Evolutionary conservation across 139 green algal genomes (phyloP).

Genomic region (Chlorella vulgaris): DNA sequence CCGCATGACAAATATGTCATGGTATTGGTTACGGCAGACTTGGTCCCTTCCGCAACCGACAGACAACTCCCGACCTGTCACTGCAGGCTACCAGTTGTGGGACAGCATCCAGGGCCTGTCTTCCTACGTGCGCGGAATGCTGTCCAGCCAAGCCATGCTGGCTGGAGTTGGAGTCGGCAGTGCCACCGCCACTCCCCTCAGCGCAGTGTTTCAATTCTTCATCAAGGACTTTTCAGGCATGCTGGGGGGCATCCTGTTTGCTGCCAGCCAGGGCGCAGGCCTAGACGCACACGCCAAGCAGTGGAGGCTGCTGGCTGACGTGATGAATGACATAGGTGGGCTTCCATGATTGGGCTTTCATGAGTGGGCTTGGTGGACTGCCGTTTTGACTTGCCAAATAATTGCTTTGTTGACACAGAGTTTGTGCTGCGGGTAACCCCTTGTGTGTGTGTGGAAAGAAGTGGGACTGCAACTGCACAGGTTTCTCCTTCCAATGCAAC

Average conservation of each 20-base stretch:
- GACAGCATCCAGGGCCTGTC: constrained; percentile 64
- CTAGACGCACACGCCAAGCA: constrained; percentile 78
- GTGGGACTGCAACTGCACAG: too few species aligned
- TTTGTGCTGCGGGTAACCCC: too few species aligned
- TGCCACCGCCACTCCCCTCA: constrained; percentile 64
- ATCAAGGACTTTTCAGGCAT: background rate
- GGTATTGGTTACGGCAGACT: background rate
- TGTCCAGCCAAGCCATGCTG: constrained; percentile 72
- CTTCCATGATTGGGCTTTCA: background rate
- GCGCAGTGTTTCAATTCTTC: constrained; percentile 41
- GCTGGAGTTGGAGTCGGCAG: constrained; percentile 74
- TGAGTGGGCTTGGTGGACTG: background rate
- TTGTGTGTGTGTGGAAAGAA: too few species aligned
- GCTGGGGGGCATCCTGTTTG: constrained; percentile 48
- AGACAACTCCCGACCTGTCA: background rate
- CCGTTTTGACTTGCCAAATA: too few species aligned
- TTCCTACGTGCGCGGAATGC: constrained; percentile 78
- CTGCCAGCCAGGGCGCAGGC: constrained; percentile 47
- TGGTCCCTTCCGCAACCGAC: background rate
- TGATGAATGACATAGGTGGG: constrained; percentile 57
- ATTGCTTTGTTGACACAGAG: too few species aligned
- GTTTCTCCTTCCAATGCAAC: too few species aligned
- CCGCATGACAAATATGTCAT: too few species aligned
- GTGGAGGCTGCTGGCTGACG: constrained; percentile 80
- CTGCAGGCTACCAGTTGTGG: constrained; percentile 14